Evolutionary conservation across 106 monocot species (phyloP), one percentile per base, ranked within the genome.

Genomic region (Gastrodia elata): DNA sequence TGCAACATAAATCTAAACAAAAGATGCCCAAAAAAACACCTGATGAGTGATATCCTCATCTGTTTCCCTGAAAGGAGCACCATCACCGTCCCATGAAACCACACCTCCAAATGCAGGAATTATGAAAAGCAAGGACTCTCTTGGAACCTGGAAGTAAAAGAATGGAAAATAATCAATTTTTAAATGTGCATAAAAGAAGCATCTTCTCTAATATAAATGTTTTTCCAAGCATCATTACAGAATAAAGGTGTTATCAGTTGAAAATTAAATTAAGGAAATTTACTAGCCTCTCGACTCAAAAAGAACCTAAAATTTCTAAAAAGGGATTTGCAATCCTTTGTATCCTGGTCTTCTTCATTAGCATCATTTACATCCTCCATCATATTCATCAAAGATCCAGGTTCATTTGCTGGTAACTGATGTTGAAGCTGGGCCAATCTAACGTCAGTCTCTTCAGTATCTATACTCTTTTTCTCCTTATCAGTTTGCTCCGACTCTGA

Each of bases 31-130:
- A 61, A 26, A 28, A 0, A 67, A 8, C 48, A 99, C 98, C 91
- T 99, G 98, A 89, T 99, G 85, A 5, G 91, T 91, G 44, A 93
- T 94, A 26, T 75, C 68, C 69, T 94, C 85, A 76, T 91, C 89
- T 24, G 83, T 25, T 78, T 93, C 98, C 34, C 75, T 76, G 44
- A 87, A 82, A 55, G 98, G 98, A 71, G 89, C 81, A 64, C 87
- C 86, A 81, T 88, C 87, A 28, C 98, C 98, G n/a, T 93, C 98
- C 98, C 98, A 99, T 20, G 98, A 91, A 27, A 99, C 91, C n/a
- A 78, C 71, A 68, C 98, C 97, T 70, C 98, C 98, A 82, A 99
- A 93, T 34, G 98, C 93, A 28, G 91, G 91, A 77, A 93, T 93
- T 18, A 85, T 82, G 59, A 99, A 99, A 76, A 91, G 80, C 52